Evolutionary conservation across 192 early-diverging fungal species (phyloP).

Genomic region (Glomus cerebriforme): DNA sequence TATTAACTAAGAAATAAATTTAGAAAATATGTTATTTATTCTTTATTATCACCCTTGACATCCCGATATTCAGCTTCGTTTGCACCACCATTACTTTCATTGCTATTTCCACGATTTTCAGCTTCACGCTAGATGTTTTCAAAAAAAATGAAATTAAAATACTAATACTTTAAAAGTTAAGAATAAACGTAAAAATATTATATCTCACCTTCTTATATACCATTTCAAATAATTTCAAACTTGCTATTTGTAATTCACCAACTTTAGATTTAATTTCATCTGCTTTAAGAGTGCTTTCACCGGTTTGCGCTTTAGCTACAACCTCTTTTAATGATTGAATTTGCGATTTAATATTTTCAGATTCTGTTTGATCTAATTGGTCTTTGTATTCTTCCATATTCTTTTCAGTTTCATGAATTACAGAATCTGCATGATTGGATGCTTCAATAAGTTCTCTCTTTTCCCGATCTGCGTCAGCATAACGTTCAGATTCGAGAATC

Average conservation of each 20-base stretch:
- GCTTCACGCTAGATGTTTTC: not conserved
- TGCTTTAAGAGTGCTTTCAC: slow-evolving; percentile 63
- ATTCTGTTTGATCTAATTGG: slow-evolving; percentile 85
- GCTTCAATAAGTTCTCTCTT: slow-evolving; percentile 95
- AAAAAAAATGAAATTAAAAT: not conserved
- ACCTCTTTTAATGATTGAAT: slow-evolving; percentile 82
- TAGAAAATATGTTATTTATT: not conserved
- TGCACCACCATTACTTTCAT: not conserved
- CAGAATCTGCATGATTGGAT: slow-evolving; percentile 87
- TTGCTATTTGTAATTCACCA: slow-evolving; percentile 82
- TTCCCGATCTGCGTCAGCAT: slow-evolving; percentile 90
- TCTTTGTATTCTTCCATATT: slow-evolving; percentile 96
- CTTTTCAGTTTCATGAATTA: slow-evolving; percentile 94
- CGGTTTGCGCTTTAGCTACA: slow-evolving; percentile 68
- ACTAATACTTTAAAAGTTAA: not conserved
- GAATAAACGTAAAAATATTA: not conserved
- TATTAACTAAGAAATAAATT: too few species aligned
- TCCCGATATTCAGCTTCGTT: slow-evolving; percentile 16
- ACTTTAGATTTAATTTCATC: slow-evolving; percentile 90
- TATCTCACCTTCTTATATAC: slow-evolving; percentile 82
- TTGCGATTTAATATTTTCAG: slow-evolving; percentile 81
- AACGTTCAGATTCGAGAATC: slow-evolving; percentile 87
- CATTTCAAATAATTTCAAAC: slow-evolving; percentile 97
- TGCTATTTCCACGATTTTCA: not conserved
- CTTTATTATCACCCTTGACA: slow-evolving; percentile 2